Base-by-base conservation (phyloP, 352 stramenopile species). In the Phytopythium oedochilum region DNA sequence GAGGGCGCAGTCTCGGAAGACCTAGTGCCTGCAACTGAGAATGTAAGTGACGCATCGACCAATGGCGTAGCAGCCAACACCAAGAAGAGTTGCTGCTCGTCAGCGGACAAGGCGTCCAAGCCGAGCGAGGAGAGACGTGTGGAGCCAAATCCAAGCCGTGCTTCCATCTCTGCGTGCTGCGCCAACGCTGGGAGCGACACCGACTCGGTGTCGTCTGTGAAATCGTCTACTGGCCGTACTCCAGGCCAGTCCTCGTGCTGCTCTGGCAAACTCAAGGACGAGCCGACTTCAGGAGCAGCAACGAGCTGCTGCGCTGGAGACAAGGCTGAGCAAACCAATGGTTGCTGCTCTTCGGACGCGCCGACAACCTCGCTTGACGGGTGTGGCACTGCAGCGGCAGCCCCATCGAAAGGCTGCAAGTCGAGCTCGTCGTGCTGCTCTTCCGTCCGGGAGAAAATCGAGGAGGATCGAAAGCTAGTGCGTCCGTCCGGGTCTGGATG, bases 381-480 rank as follows among this genome's bases (percentile, higher is more conserved):
- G 26, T 28, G 23, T 15, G 18, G 12, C 18, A n/a, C 1, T 0
- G 2, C 42, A 3, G 5, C 23, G 15, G 3, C 12, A 15, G 22
- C 12, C 18, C 18, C 42, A 34, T 5, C 3, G 25, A 48, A 48
- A 25, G 42, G 42, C 5, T 48, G 42, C 42, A 48, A 48, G 23
- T 52, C 45, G 5, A 52, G 15, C 28, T 39, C 45, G 10, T 18
- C 45, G 29, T 52, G 45, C 54, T 62, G 54, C 22, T 56, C 46
- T 9, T 25, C 55, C 7, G 57, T 23, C 18, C 39, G 25, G 18
- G 42, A 53, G 18, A 46, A 46, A 14, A 38, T 42, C 11, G 26
- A 60, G 23, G 39, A 42, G 53, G 28, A 53, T 25, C 20, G 36
- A 39, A 14, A 42, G 53, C 15, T 31, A 20, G 10, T 54, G 32